Conservation (phyloP, 2,329 filamentous ascomycete species). For the Ophiostoma ulmi region DNA sequence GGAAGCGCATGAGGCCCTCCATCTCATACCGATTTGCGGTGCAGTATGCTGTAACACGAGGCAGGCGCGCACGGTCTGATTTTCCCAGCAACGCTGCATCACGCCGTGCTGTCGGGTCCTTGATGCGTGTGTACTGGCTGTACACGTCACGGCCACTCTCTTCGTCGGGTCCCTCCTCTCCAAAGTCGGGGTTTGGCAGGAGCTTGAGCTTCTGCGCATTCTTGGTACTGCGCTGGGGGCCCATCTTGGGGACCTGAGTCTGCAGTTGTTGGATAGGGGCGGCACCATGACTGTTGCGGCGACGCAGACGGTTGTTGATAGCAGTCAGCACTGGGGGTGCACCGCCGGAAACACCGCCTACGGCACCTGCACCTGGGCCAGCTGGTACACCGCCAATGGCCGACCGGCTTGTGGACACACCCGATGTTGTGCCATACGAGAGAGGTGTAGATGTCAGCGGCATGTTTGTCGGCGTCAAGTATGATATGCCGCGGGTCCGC, state of each 20-base stretch:
- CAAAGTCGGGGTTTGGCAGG: slow-evolving; percentile 83
- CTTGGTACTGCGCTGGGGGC: slow-evolving; percentile 90
- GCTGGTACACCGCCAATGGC: neutral
- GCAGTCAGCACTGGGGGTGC: slow-evolving; percentile 63
- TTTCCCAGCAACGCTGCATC: slow-evolving; percentile 92
- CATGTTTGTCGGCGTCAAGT: slow-evolving; percentile 34
- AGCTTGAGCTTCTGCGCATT: slow-evolving; percentile 96
- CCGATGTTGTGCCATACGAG: slow-evolving; percentile 30
- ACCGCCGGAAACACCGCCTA: slow-evolving; percentile 2
- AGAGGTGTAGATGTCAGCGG: slow-evolving; percentile 32
- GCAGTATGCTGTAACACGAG: slow-evolving; percentile 92
- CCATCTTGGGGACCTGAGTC: slow-evolving; percentile 62
- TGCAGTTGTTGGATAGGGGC: slow-evolving; percentile 25
- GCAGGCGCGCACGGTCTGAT: slow-evolving; percentile 79
- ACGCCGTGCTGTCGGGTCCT: slow-evolving; percentile 85
- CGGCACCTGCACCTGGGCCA: neutral
- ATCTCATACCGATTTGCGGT: slow-evolving; percentile 88
- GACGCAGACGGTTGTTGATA: slow-evolving; percentile 79
- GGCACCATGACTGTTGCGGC: slow-evolving; percentile 73
- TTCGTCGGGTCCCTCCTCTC: slow-evolving; percentile 71
- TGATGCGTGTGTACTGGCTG: slow-evolving; percentile 95
- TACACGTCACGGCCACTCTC: slow-evolving; percentile 95
- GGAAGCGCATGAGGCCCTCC: slow-evolving; percentile 80
- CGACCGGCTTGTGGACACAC: slow-evolving; percentile 1
- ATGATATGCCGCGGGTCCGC: slow-evolving; percentile 29